These are phyloP conservation scores for Vigna angularis DNA, from an alignment of 306 rosid genomes.

Conservation along the genomic window DNA sequence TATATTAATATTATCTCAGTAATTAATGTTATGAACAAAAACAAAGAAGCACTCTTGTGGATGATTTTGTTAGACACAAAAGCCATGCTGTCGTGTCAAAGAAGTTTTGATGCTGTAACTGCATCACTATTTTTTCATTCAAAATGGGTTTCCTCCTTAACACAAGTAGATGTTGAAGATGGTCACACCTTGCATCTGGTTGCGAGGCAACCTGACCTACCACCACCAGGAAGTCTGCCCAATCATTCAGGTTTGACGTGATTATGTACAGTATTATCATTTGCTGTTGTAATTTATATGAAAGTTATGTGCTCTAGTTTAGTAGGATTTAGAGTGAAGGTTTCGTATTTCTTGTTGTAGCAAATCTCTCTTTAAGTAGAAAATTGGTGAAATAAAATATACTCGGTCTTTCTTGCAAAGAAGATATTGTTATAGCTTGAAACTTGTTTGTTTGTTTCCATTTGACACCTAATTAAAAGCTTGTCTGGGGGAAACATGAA, in stretches of 20 bases:
- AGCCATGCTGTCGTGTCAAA: slow-evolving; percentile 14
- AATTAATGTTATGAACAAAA: slow-evolving; percentile 37
- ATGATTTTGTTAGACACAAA: slow-evolving; percentile 25
- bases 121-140: slow-evolving; percentile 28
- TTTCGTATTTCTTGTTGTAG: slow-evolving; percentile 38
- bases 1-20: slow-evolving; percentile 14
- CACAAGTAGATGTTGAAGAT: slow-evolving; percentile 89
- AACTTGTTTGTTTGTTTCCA: slow-evolving; percentile 18
- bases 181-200: slow-evolving; percentile 99
- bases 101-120: slow-evolving; percentile 23
- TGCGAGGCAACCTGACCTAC: slow-evolving; percentile 80
- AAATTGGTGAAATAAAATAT: slow-evolving; percentile 31
- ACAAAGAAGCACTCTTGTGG: slow-evolving; percentile 26
- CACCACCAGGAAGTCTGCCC: slow-evolving; percentile 63
- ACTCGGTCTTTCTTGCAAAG: neutral
- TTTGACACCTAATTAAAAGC: slow-evolving; percentile 15
- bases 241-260: slow-evolving; percentile 71
- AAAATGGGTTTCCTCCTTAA: slow-evolving; percentile 58
- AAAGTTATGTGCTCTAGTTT: slow-evolving; percentile 24
- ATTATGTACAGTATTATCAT: slow-evolving; percentile 14
- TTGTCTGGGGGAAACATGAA: slow-evolving; percentile 2
- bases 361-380: slow-evolving; percentile 23
- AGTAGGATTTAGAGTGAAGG: slow-evolving; percentile 6
- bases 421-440: slow-evolving; percentile 25
- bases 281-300: slow-evolving; percentile 28